phyloP scores from a whole-genome alignment of 345 rosid species.

The Garcia nutans region DNA sequence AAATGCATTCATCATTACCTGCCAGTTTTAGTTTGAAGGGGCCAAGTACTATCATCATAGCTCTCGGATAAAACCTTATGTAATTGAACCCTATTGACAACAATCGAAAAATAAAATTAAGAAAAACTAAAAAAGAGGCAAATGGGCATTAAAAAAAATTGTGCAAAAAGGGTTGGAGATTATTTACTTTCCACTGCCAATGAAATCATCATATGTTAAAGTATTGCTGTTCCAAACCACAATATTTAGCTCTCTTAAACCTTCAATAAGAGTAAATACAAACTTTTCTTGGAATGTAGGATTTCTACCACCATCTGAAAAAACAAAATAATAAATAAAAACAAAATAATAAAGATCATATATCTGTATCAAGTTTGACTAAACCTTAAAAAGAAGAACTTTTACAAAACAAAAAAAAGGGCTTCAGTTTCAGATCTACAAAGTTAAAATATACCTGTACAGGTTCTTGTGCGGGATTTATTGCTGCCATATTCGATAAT shows the following conservation, averaged over 20 bases:
- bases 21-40: conserved; percentile 75
- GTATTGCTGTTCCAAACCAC: conserved; percentile 70
- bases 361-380: neutral
- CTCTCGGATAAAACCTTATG: conserved; percentile 74
- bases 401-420: neutral
- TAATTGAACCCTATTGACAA: conserved; percentile 61
- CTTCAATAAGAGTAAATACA: conserved; percentile 68
- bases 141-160: neutral
- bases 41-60: conserved; percentile 72
- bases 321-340: neutral
- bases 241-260: conserved; percentile 62
- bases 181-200: conserved; percentile 82
- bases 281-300: conserved; percentile 93
- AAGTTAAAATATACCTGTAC: conserved; percentile 23
- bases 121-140: conserved; percentile 3
- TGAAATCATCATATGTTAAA: conserved; percentile 62
- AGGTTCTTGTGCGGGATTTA: conserved; percentile 33
- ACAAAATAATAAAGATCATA: neutral
- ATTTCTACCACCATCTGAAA: conserved; percentile 73
- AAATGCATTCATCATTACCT: conserved; percentile 40
- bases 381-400: neutral
- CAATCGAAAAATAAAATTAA: conserved; percentile 15
- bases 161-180: neutral
- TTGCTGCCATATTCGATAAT: conserved; percentile 34
- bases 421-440: neutral